Evolutionary conservation across 2,329 filamentous ascomycete genomes (phyloP), one percentile per base, ranked within the genome.

Genomic region (Pseudogymnoascus sp.): DNA sequence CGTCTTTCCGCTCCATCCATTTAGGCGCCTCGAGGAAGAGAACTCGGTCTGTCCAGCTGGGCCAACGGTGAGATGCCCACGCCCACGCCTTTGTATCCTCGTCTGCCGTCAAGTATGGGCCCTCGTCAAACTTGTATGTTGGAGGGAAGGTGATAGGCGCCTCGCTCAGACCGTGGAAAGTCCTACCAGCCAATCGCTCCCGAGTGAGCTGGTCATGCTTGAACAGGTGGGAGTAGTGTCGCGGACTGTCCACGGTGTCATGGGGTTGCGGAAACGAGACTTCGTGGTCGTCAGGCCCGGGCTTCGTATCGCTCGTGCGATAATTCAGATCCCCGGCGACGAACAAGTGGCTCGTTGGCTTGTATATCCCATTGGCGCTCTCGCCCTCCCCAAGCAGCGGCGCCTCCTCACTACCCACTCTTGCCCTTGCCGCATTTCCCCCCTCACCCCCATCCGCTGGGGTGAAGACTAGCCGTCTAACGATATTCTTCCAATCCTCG

Each of bases 271-370:
- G 84, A 82, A 91, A 90, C 3, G 74, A 75, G 5, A 77, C 60
- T 70, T 79, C 72, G 37, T 70, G 66, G 60, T 90, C 86, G 2
- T 80, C 76, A 0, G 82, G 78, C 0, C 80, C 77, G 0, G 93
- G 92, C 0, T 82, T 78, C 0, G 80, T 82, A 66, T 86, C 82
- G 6, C 87, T 85, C 16, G 93, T 96, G 68, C 95, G 89, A 76
- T 99, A 99, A 79, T 99, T 99, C 65, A 99, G 82, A 74, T 99
- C 95, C 23, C 95, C 95, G 0, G 88, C 89, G 56, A 97, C 80
- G 73, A 97, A 96, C 1, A 97, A 79, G 73, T 96, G 87, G 3
- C 87, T 87, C 3, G 82, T 83, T 1, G 90, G 85, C 60, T 84
- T 85, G 78, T 93, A 97, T 63, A 97, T 84, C 8, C 59, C 59